Evolutionary conservation across 2,329 filamentous ascomycete genomes (phyloP), one percentile per base, ranked within the genome.

Genomic region (Aureobasidium uvarum): DNA sequence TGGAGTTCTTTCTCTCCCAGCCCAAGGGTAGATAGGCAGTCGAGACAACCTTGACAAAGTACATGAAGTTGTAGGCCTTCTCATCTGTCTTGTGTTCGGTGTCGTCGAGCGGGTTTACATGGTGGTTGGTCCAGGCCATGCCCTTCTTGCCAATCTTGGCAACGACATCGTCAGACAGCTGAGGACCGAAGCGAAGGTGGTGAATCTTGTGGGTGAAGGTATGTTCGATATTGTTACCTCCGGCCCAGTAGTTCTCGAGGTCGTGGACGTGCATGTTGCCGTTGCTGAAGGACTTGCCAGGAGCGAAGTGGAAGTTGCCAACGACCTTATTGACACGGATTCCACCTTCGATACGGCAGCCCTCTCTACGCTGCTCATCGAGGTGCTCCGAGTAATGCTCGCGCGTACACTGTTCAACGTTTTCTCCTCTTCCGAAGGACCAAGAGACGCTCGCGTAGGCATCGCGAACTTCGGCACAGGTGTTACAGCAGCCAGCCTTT

Each of bases 191-290:
- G 64, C 93, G 89, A 67, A 99, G 85, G 68, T 90, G 85, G 80
- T 99, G 94, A 72, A 99, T 89, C 58, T 81, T 83, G 79, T 99
- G 95, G 11, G 89, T 89, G 79, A 99, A 98, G 20, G 91, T 92
- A 79, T 99, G 95, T 66, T 85, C 82, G 66, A 85, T 82, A 62
- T 85, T 83, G 65, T 89, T 83, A 38, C 87, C 84, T 25, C 84
- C 85, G 69, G 94, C 88, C 81, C 92, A 90, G 83, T 96, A 99
- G 81, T 95, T 96, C 78, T 96, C 92, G 69, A 99, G 83, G 75
- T 99, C 96, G 81, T 99, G 95, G 23, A 97, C 91, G 79, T 99
- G 95, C 86, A 98, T 89, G 80, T 96, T 96, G 70, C 92, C 92
- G 74, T 91, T 96, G 77, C 90, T 96, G 84, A 98, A 98, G 77